These are phyloP conservation scores for Echinosophora koreensis DNA, from an alignment of 306 rosid species.

Conservation along the genomic window DNA sequence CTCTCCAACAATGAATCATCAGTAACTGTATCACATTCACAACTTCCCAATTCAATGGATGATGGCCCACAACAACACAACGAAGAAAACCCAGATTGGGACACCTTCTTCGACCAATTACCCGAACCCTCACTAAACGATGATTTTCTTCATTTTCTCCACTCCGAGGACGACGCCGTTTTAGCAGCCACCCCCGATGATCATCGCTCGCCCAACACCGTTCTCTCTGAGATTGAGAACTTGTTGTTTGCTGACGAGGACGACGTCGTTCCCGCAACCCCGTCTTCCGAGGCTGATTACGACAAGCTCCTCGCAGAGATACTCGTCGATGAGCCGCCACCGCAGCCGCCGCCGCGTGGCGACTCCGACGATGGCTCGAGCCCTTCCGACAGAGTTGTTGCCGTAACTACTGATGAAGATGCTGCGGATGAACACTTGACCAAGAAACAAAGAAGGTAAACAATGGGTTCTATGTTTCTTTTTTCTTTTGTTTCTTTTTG, in stretches of 20 bases:
- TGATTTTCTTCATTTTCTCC: background rate
- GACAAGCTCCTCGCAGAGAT: constrained; percentile 59
- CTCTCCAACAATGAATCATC: background rate
- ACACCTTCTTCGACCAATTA: background rate
- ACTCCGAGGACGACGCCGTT: too few relatives aligned
- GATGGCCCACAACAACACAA: background rate
- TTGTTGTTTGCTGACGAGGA: constrained; percentile 62
- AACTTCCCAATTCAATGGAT: background rate
- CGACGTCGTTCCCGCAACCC: background rate
- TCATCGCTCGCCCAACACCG: constrained; percentile 36
- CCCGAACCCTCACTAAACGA: background rate
- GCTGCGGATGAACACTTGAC: constrained; percentile 54
- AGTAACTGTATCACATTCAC: too few relatives aligned
- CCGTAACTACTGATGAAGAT: constrained; percentile 47
- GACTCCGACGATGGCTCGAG: constrained; percentile 41
- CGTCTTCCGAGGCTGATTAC: constrained; percentile 33
- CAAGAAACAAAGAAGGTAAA: constrained; percentile 72
- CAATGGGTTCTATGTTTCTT: background rate
- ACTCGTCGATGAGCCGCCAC: constrained; percentile 42
- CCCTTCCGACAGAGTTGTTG: constrained; percentile 45
- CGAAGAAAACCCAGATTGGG: background rate
- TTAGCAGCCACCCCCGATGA: background rate
- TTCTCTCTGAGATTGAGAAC: constrained; percentile 59
- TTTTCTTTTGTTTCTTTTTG: background rate
- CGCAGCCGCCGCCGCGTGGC: constrained; percentile 50